Base-by-base conservation (phyloP, 2,329 filamentous ascomycete genomes). In the Colletotrichum phormii region DNA sequence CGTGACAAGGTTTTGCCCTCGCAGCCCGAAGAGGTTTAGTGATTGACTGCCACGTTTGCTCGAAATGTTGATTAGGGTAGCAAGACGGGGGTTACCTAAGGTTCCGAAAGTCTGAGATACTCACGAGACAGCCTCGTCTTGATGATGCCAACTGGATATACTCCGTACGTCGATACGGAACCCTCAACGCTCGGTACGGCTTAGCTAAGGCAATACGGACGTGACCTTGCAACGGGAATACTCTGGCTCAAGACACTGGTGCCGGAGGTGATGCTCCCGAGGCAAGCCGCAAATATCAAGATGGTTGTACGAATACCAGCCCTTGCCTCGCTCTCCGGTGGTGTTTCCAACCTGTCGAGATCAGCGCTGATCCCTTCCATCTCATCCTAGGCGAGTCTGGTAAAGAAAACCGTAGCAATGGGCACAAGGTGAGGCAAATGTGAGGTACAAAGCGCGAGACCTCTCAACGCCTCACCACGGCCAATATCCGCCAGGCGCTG, bases 371-470 rank as follows among this genome's bases (percentile, higher is more conserved):
- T 67, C 68, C 42, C 26, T 35, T 62, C 37, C 7, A 71, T 71
- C 64, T 31, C 64, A 68, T 62, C 31, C 51, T 29, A 42, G 42
- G 12, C 31, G 61, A 31, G 12, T 24, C 29, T 5, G 26, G 49
- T 49, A 8, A 57, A 26, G 64, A 67, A 51, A 58, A 9, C 49
- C 61, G 29, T 22, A 67, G 54, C 33, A 66, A 24, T 24, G 29
- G 46, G 46, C 57, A 11, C 42, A 72, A 72, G 26, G 53, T 54
- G 66, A 70, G 66, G 70, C 66, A 68, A 72, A 69, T 67, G 37
- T 5, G n/a, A 51, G 26, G 59, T 15, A 42, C 9, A 61, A 24
- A 15, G 35, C 29, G 24, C 62, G 24, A 42, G 62, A 53, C 46
- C 13, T 24, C 35, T 49, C 29, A 24, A 33, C 46, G 59, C 42